Evolutionary conservation across 1,284 basidiomycete genomes (phyloP), one percentile per base, ranked within the genome.

Genomic region (Cryptococcus sp.): DNA sequence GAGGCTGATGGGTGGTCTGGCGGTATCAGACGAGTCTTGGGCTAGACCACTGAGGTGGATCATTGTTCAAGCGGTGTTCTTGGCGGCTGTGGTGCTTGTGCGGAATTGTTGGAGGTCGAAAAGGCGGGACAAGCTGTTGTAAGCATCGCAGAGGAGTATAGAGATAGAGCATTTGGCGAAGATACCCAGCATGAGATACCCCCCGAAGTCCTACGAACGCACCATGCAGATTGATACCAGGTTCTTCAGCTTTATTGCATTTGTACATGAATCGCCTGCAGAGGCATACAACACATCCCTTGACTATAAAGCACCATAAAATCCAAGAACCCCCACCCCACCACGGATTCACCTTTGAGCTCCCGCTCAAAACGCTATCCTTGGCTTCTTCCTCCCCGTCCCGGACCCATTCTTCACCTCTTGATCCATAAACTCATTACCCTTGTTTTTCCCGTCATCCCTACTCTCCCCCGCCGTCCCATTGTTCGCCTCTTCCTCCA

Each of bases 401-500:
- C 19, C 14, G n/a, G 18, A 31, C 44, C n/a, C n/a, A n/a, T 32
- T 32, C 12, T 32, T 32, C 7, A 33, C 33, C 26, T 50, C 52
- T 16, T 18, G 22, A 34, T 51, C 52, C 21, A 54, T 32, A 16
- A 35, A 51, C 37, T 54, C 48, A 10, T n/a, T 16, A 5, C 23
- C 32, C 37, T 31, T 49, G 43, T 16, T 38, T 36, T 23, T 44
- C 40, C 35, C 48, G 23, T 47, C 45, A 32, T 22, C n/a, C 48
- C 72, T 71, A 60, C 42, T 57, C 37, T 85, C 84, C 21, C 82
- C 84, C 2, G 78, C 81, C 26, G 69, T 61, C 2, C 76, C 80
- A 2, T 79, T 82, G 6, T 80, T 79, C 43, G 82, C 81, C 52
- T 87, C 86, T 38, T 85, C 82, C 36, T 72, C 69, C 60, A 75